Conservation (phyloP, 179 eudicot genomes). For the Beta lomatogona region DNA sequence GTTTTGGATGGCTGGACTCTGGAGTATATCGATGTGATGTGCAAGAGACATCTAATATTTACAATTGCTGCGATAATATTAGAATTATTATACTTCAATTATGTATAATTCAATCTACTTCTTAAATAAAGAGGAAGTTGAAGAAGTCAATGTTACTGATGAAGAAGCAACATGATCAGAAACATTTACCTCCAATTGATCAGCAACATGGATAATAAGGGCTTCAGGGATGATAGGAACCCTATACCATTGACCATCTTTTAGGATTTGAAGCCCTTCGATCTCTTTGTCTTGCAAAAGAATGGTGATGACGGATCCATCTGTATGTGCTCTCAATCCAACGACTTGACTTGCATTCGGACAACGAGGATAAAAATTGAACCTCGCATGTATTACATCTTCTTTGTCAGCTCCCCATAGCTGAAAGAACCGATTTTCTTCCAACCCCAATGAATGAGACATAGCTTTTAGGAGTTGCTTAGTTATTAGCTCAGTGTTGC, state of each 20-base stretch:
- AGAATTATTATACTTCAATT: too few relatives aligned
- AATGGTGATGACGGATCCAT: slow-evolving; percentile 50
- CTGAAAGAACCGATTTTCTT: slow-evolving; percentile 41
- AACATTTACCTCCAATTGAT: slow-evolving; percentile 50
- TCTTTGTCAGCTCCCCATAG: slow-evolving; percentile 37
- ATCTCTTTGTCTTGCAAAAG: slow-evolving; percentile 57
- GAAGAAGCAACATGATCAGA: too few relatives aligned
- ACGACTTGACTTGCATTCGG: slow-evolving; percentile 42
- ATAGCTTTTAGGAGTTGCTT: slow-evolving; percentile 43
- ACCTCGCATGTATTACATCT: slow-evolving; percentile 40
- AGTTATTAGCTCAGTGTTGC: slow-evolving; percentile 20
- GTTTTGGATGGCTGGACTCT: too few relatives aligned
- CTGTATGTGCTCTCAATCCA: slow-evolving; percentile 54
- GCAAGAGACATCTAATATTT: too few relatives aligned
- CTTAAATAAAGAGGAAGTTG: too few relatives aligned
- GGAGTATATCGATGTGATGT: too few relatives aligned
- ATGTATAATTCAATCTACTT: too few relatives aligned
- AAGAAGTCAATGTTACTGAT: too few relatives aligned
- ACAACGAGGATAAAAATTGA: slow-evolving; percentile 55
- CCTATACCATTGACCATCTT: slow-evolving; percentile 52
- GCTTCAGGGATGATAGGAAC: slow-evolving; percentile 58
- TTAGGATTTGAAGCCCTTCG: slow-evolving; percentile 54
- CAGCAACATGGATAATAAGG: slow-evolving; percentile 54
- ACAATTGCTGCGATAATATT: too few relatives aligned
- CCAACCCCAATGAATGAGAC: slow-evolving; percentile 44